Evolutionary conservation across 495 filamentous ascomycete species (phyloP).

Genomic region (Pseudevernia furfuracea): DNA sequence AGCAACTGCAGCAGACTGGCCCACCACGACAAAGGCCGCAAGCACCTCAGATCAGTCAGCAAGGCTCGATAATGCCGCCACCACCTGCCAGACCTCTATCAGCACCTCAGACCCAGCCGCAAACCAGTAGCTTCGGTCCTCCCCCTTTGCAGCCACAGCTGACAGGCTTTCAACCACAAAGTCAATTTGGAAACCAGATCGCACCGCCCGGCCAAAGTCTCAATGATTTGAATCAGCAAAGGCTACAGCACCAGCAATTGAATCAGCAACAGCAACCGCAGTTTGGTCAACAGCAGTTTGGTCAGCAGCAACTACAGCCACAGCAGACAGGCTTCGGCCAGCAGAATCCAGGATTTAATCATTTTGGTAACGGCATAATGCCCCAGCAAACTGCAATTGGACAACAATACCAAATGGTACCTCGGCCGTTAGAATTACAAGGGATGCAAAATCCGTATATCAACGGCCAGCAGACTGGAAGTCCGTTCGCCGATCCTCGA

Average conservation of each 20-base stretch:
- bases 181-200: conserved; percentile 36
- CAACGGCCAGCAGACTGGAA: conserved; percentile 39
- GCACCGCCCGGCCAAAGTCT: conserved; percentile 70
- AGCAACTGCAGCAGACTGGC: conserved; percentile 31
- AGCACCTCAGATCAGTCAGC: conserved; percentile 54
- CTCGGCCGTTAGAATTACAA: conserved; percentile 43
- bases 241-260: conserved; percentile 40
- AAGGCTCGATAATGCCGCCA: conserved; percentile 65
- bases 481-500: conserved; percentile 51
- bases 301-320: conserved; percentile 42
- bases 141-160: conserved; percentile 77
- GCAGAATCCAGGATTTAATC: conserved; percentile 32
- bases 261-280: conserved; percentile 23
- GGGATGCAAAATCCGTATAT: conserved; percentile 39
- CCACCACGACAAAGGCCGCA: conserved; percentile 64
- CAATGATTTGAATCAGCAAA: conserved; percentile 60
- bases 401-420: conserved; percentile 31
- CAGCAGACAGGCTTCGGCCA: conserved; percentile 42
- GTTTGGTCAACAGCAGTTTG: conserved; percentile 10
- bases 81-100: conserved; percentile 80
- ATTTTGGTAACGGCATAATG: conserved; percentile 24
- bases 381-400: conserved; percentile 46
- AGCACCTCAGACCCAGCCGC: conserved; percentile 72
- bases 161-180: conserved; percentile 56
- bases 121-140: conserved; percentile 62